A percentile compares a stretch with the other conserved stretches of the same genome.
Conservation (phyloP, 139 green algal genomes). For the Auxenochlorella pyrenoidosa region DNA sequence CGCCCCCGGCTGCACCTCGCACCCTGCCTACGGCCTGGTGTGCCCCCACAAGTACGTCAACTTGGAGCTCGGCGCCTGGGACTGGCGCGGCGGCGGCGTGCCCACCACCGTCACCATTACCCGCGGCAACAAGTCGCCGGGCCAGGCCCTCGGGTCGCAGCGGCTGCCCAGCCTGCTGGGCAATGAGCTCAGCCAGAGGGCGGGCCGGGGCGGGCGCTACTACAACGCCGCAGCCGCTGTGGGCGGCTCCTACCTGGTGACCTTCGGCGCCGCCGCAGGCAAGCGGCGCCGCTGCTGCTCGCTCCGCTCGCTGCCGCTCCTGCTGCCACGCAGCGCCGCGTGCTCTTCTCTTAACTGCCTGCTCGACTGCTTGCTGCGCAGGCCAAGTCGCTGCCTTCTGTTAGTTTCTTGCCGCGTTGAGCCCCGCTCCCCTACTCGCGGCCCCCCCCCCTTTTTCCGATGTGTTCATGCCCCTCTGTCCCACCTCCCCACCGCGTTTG, state of each 20-base stretch:
- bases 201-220: background rate
- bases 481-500: too few species aligned
- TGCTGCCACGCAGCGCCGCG: background rate
- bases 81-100: background rate
- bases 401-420: too few species aligned
- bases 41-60: constrained; percentile 9
- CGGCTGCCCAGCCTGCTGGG: constrained; percentile 3
- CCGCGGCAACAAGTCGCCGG: background rate
- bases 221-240: background rate
- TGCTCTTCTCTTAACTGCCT: too few species aligned
- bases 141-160: background rate
- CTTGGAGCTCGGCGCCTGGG: background rate
- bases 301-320: background rate
- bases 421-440: too few species aligned
- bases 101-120: background rate
- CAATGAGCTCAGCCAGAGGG: background rate
- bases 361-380: too few species aligned
- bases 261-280: background rate
- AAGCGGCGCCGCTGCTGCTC: background rate
- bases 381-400: too few species aligned
- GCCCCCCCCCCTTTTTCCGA: too few species aligned
- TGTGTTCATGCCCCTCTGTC: too few species aligned
- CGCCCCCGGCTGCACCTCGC: background rate
- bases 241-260: background rate
- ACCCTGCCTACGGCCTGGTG: constrained; percentile 16